Evolutionary conservation across 495 filamentous ascomycete species (phyloP), one percentile per base, ranked within the genome.

Genomic region (Darksidea phi): DNA sequence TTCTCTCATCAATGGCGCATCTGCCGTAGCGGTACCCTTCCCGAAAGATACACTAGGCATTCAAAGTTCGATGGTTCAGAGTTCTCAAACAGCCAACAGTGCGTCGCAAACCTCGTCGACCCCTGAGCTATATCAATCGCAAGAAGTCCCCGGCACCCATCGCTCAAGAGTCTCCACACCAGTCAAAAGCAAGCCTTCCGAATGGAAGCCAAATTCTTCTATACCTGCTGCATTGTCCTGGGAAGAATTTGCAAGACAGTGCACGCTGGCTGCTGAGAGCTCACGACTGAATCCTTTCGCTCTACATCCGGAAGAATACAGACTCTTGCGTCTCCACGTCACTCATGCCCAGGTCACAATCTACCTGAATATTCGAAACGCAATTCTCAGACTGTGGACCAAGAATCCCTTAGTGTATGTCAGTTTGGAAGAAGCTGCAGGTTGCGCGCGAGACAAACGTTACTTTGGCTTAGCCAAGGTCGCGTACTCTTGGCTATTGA

Each of bases 341-440:
- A 95, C 86, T 70, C 86, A 89, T 66, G 78, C 86, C 32, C 93
- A 99, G 69, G 90, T 97, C 54, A 95, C 94, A 10, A 87, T 88
- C n/a, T 99, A 97, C 72, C 75, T 99, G 28, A 97, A 96, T 73
- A 96, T 99, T 59, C 81, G 94, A 58, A 99, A 99, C 73, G 91
- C 91, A 3, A 96, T 97, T 62, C 75, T 99, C 25, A 82, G 95
- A 54, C 76, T 97, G 37, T 99, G 92, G 91, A 83, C 88, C 11
- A 82, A 86, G 61, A 97, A 99, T 73, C 90, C 94, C 0, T 85
- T 95, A 68, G 87, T 95, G 42, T 82, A 84, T 66, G 91, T 99
- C 21, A 88, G 86, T 15, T 80, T 84, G 28, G 89, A 96, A 67
- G 94, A 97, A 73, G 95, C 94, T 7, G 79, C 90, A 32, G 95